A percentile compares a stretch with the other conserved stretches of the same genome.
phyloP scores from a whole-genome alignment of 2,329 filamentous ascomycete species.

The Clonostachys solani region DNA sequence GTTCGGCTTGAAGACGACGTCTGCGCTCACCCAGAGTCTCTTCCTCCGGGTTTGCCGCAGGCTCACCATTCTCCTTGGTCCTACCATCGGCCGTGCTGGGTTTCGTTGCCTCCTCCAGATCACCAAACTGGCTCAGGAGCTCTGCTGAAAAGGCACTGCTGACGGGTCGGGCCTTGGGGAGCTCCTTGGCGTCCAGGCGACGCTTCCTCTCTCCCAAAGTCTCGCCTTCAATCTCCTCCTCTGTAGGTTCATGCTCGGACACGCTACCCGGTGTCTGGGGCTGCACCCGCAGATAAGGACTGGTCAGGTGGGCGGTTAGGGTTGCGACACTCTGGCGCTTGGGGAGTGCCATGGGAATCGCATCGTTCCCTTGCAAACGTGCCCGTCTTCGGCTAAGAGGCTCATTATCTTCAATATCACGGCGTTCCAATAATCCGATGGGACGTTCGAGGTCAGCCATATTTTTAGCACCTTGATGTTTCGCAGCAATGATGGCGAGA shows the following conservation, averaged over 20 bases:
- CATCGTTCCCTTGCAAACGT: conserved; percentile 63
- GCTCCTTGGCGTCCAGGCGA: conserved; percentile 57
- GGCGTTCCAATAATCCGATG: conserved; percentile 72
- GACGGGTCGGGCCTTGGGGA: conserved; percentile 53
- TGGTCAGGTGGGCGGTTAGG: conserved; percentile 20
- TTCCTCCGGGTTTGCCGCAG: conserved; percentile 41
- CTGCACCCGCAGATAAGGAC: background rate
- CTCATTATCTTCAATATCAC: conserved; percentile 88
- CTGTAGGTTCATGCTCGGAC: conserved; percentile 36
- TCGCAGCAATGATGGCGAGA: conserved; percentile 70
- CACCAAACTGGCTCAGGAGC: conserved; percentile 61
- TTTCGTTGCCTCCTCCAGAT: conserved; percentile 28
- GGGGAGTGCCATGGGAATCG: conserved; percentile 30
- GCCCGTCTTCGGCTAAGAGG: conserved; percentile 75
- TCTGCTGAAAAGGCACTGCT: conserved; percentile 65
- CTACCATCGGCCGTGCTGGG: conserved; percentile 14
- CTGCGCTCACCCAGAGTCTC: conserved; percentile 78
- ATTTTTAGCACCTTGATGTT: conserved; percentile 46
- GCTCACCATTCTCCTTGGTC: conserved; percentile 24
- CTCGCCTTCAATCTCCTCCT: conserved; percentile 57
- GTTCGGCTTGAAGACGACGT: conserved; percentile 65
- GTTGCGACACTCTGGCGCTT: conserved; percentile 41
- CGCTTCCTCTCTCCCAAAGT: conserved; percentile 63
- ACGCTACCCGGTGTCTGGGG: conserved; percentile 4
- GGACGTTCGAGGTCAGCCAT: conserved; percentile 58